Percentiles rank a stretch among this genome's conserved stretches.
Conservation (phyloP, 257 asterid genomes). For the Buddleja alternifolia region DNA sequence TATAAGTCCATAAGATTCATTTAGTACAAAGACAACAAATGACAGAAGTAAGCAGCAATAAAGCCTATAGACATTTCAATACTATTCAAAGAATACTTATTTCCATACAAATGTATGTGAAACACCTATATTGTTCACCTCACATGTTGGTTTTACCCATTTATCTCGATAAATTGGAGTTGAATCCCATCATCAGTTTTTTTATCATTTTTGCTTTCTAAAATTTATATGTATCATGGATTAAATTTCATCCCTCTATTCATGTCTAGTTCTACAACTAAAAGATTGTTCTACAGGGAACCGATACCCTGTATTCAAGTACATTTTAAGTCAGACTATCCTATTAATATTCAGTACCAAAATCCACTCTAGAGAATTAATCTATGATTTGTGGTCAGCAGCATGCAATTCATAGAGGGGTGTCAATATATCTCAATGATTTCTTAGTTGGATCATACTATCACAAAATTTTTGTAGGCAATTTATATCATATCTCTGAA, state of each 20-base stretch:
- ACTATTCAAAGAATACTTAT: too few relatives aligned
- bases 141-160: background rate
- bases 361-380: background rate
- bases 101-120: too few relatives aligned
- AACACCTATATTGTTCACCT: background rate
- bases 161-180: background rate
- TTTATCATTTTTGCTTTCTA: background rate
- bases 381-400: background rate
- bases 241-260: background rate
- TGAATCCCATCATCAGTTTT: background rate
- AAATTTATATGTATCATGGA: background rate
- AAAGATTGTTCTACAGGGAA: background rate
- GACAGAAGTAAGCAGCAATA: too few relatives aligned
- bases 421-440: background rate
- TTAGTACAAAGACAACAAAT: too few relatives aligned
- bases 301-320: background rate
- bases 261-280: background rate
- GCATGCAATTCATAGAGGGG: background rate
- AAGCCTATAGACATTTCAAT: too few relatives aligned
- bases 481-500: background rate
- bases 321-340: conserved; percentile 6
- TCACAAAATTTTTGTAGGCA: background rate
- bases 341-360: background rate
- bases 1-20: too few relatives aligned
- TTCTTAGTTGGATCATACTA: too few relatives aligned